phyloP scores from a whole-genome alignment of 257 asterid genomes.

The Solanum tacnaense region DNA sequence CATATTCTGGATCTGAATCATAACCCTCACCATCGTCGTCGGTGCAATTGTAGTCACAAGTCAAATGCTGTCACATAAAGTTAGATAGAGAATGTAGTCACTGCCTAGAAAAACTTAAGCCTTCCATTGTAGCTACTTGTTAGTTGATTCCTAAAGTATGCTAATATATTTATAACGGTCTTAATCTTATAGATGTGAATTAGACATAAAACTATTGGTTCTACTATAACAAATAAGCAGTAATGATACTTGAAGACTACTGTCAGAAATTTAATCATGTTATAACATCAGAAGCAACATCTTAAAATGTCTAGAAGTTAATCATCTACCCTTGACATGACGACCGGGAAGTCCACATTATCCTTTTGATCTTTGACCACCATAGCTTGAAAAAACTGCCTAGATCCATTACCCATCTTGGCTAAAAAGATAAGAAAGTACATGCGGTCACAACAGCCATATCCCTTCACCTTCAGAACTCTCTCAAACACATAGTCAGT shows the following conservation, averaged over 20 bases:
- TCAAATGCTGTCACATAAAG: neutral
- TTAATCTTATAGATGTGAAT: neutral
- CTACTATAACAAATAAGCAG: neutral
- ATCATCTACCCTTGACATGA: neutral
- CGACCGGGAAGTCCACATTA: neutral
- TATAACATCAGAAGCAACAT: neutral
- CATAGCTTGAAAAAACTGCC: neutral
- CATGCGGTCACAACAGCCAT: neutral
- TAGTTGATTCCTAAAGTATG: neutral
- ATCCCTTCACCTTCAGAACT: neutral
- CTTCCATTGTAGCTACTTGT: neutral
- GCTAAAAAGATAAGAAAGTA: neutral
- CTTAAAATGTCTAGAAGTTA: neutral
- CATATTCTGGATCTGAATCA: neutral
- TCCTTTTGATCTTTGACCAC: neutral
- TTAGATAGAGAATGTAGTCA: neutral
- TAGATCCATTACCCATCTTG: neutral
- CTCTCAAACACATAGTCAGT: neutral
- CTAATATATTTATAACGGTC: neutral
- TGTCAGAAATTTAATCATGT: neutral
- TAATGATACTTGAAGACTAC: neutral
- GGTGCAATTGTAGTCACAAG: neutral
- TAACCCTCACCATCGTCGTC: neutral
- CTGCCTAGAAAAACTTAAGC: neutral
- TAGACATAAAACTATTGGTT: neutral